Base-by-base conservation (phyloP, 2,329 filamentous ascomycete species). In the Penicillium sp. region DNA sequence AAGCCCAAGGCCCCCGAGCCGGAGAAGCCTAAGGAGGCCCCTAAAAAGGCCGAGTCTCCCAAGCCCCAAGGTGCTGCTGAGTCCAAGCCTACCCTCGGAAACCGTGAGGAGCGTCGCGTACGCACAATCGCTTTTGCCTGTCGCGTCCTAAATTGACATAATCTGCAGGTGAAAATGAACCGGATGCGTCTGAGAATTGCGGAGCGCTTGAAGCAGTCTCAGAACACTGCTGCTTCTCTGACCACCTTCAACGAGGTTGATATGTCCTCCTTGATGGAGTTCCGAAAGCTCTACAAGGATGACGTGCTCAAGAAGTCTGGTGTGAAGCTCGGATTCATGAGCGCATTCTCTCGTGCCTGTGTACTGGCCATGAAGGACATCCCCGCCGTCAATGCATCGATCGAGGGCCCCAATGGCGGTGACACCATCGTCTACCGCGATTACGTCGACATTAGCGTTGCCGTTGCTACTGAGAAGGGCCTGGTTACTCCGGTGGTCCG, bases 191-290 rank as follows among this genome's bases (percentile, higher is more conserved):
- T 97, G 51, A 85, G 93, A 52, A 98, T 97, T 60, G 89, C 93
- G 41, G 93, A 98, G 77, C 89, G 93, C 60, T 81, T 98, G 56
- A 98, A 98, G 82, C 93, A 98, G 70, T 97, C 93, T 16, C 93
- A 98, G 69, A 98, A 98, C 75, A 97, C 93, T 1, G 91, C 93
- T 41, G 93, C 93, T 36, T 95, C 93, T 3, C 78, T 98, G 43
- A 97, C 93, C 39, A 98, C 93, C 22, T 98, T 98, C 80, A 96
- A 98, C 71, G 91, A 97, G 73, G 93, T 98, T 51, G 93, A 98
- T 70, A 98, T 98, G 93, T 95, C 91, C 26, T 88, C 86, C 18
- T 77, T 98, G 40, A 95, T 97, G 86, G 89, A 96, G 54, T 91
- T 98, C 77, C 86, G 93, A 60, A 96, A 95, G 72, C 77, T 89